Evolutionary conservation across 2,329 filamentous ascomycete species (phyloP).

Genomic region (Colletotrichum nymphaeae): DNA sequence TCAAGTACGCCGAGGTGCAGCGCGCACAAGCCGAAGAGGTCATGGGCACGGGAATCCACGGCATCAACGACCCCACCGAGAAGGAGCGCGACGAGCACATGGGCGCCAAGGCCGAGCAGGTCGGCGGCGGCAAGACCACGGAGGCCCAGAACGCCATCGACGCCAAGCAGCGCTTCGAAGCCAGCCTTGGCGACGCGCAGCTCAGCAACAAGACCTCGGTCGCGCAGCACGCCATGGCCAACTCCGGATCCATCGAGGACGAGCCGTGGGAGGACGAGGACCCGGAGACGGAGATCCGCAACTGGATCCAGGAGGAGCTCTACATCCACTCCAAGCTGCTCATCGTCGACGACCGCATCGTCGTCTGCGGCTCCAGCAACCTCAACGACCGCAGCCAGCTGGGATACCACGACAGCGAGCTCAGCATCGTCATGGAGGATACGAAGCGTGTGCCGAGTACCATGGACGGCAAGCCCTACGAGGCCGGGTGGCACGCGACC

Average conservation of each 20-base stretch:
- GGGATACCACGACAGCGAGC: slow-evolving; percentile 90
- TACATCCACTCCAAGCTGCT: slow-evolving; percentile 95
- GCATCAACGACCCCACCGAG: slow-evolving; percentile 56
- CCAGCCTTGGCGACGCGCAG: slow-evolving; percentile 51
- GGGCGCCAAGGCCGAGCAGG: slow-evolving; percentile 51
- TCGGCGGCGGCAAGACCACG: slow-evolving; percentile 38
- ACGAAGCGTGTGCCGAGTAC: slow-evolving; percentile 74
- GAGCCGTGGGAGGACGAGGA: slow-evolving; percentile 81
- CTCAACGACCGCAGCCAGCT: slow-evolving; percentile 92
- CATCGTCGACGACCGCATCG: slow-evolving; percentile 87
- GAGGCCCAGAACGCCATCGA: slow-evolving; percentile 54
- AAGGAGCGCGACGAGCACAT: slow-evolving; percentile 62
- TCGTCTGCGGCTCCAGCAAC: slow-evolving; percentile 89
- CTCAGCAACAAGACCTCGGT: slow-evolving; percentile 58
- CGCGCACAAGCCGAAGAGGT: slow-evolving; percentile 89
- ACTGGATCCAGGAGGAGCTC: slow-evolving; percentile 95
- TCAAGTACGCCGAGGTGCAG: slow-evolving; percentile 88
- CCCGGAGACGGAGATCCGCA: slow-evolving; percentile 80
- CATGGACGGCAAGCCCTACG: slow-evolving; percentile 84
- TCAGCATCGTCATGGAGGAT: slow-evolving; percentile 92
- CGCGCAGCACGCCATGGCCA: slow-evolving; percentile 86
- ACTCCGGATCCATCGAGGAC: slow-evolving; percentile 67
- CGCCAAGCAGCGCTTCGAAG: slow-evolving; percentile 65
- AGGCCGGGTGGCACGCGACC: slow-evolving; percentile 84
- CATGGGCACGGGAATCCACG: slow-evolving; percentile 80